A percentile compares a stretch with the other conserved stretches of the same genome.
phyloP scores from a whole-genome alignment of 768 basidiomycete species.

The Rhodotorula toruloides region DNA sequence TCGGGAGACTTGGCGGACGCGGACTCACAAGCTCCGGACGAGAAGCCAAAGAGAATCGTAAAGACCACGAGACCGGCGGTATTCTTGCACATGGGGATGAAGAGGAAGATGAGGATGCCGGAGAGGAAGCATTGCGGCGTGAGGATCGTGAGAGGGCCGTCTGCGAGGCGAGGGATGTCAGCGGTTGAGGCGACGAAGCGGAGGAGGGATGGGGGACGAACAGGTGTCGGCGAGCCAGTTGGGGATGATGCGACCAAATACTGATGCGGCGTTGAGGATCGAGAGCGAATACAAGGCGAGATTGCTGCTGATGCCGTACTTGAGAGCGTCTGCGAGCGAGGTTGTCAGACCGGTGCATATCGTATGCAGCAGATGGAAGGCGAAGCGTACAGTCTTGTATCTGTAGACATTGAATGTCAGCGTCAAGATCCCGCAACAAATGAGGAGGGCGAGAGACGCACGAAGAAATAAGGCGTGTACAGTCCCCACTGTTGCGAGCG shows the following conservation, averaged over 20 bases:
- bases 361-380: too few species aligned
- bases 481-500: too few species aligned
- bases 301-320: conserved; percentile 23
- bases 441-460: background rate
- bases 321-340: conserved; percentile 12
- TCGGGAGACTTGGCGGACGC: background rate
- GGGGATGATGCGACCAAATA: conserved; percentile 59
- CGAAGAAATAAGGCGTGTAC: background rate
- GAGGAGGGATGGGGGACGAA: too few species aligned
- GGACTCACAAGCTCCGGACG: conserved; percentile 38
- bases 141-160: conserved; percentile 35
- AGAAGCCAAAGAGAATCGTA: conserved; percentile 44
- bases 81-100: conserved; percentile 38
- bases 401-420: background rate
- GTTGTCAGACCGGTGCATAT: background rate
- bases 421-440: background rate
- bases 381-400: conserved; percentile 16
- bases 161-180: too few species aligned
- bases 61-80: conserved; percentile 43
- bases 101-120: conserved; percentile 40
- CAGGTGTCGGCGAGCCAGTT: conserved; percentile 49
- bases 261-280: conserved; percentile 62
- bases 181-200: background rate
- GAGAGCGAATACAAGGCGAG: conserved; percentile 48
- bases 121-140: conserved; percentile 26